These are phyloP conservation scores for Arabidopsis hybrid DNA, from an alignment of 441 rosid species.

Conservation along the genomic window DNA sequence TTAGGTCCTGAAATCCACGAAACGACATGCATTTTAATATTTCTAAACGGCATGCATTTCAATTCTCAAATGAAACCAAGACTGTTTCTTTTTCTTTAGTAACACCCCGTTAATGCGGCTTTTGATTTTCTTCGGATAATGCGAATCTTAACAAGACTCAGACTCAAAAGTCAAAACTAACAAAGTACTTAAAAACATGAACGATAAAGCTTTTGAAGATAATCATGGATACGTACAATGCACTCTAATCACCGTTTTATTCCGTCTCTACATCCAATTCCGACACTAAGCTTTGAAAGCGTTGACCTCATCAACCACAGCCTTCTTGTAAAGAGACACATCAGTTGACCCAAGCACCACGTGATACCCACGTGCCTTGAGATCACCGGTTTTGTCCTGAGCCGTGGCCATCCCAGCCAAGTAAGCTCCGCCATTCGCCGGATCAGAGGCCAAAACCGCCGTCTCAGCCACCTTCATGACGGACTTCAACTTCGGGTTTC, in stretches of 20 bases:
- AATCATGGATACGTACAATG: neutral
- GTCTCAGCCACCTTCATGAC: constrained; percentile 66
- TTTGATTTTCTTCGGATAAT: too few relatives aligned
- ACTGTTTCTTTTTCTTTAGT: too few relatives aligned
- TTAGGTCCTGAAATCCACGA: neutral
- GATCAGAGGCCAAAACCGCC: constrained; percentile 56
- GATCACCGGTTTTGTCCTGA: constrained; percentile 54
- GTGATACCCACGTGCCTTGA: constrained; percentile 67
- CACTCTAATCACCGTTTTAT: neutral
- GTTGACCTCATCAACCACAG: constrained; percentile 69
- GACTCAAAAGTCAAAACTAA: too few relatives aligned
- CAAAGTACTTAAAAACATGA: too few relatives aligned
- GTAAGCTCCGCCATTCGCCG: constrained; percentile 54
- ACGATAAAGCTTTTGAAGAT: neutral
- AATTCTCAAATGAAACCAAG: neutral
- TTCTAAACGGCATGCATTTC: neutral
- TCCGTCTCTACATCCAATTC: neutral
- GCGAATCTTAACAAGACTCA: too few relatives aligned
- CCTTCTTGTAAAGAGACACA: constrained; percentile 59
- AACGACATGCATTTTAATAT: constrained; percentile 9
- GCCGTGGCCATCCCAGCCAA: constrained; percentile 73
- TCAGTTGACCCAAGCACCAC: constrained; percentile 72
- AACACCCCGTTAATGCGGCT: neutral
- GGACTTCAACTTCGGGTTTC: constrained; percentile 64
- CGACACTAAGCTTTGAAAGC: neutral